phyloP scores from a whole-genome alignment of 192 early-diverging fungal genomes.

The Coemansia sp. region DNA sequence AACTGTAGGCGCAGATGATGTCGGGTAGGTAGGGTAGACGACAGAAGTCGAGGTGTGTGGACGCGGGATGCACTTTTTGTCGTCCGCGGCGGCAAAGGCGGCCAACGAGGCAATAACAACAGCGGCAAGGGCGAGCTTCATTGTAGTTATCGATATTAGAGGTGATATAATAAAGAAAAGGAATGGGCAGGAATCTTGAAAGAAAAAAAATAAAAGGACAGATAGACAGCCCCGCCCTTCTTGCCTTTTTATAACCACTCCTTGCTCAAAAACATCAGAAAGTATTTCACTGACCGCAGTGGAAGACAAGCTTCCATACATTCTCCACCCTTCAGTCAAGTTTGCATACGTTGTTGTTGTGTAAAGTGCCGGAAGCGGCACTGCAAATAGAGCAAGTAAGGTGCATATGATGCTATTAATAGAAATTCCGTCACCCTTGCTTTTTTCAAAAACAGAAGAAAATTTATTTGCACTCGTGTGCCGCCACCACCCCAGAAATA shows the following conservation, averaged over 20 bases:
- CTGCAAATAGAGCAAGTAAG: too few species aligned
- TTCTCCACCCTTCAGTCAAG: too few species aligned
- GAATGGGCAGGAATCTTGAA: background rate
- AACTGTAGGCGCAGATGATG: background rate
- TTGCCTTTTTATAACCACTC: background rate
- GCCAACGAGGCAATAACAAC: constrained; percentile 27
- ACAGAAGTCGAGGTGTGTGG: constrained; percentile 13
- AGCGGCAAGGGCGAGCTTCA: constrained; percentile 33
- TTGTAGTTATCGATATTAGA: background rate
- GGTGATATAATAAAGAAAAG: background rate
- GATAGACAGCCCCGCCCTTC: too few species aligned
- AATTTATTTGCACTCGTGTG: background rate
- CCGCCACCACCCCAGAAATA: background rate
- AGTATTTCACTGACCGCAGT: too few species aligned
- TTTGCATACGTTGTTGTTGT: too few species aligned
- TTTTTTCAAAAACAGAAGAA: background rate
- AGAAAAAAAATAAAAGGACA: too few species aligned
- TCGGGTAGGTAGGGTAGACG: background rate
- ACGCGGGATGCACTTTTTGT: constrained; percentile 46
- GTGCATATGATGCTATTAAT: background rate
- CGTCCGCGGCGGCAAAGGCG: constrained; percentile 24
- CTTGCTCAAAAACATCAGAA: too few species aligned
- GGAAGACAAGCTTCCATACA: too few species aligned
- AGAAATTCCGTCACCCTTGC: background rate
- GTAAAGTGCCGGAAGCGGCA: too few species aligned